Percentiles rank a stretch among this genome's conserved stretches.
Evolutionary conservation across 768 basidiomycete genomes (phyloP).

Genomic region (Hypholoma fasciculare): DNA sequence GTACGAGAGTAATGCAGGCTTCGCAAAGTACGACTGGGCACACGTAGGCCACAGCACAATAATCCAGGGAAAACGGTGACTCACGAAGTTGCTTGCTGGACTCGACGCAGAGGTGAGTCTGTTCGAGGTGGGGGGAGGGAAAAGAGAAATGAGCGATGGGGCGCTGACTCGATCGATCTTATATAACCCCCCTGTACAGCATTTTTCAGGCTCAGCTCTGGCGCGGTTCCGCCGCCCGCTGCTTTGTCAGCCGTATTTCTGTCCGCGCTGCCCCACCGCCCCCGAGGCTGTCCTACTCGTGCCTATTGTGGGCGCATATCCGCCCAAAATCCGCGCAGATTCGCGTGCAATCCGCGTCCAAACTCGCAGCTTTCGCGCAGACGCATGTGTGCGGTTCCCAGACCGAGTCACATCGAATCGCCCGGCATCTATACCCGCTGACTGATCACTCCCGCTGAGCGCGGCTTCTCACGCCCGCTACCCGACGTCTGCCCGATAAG

Average conservation of each 20-base stretch:
- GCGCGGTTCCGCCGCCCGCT: slow-evolving; percentile 16
- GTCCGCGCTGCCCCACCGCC: too few species aligned
- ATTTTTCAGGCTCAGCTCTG: slow-evolving; percentile 21
- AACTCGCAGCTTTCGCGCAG: background rate
- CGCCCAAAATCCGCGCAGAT: background rate
- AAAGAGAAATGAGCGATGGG: slow-evolving; percentile 15
- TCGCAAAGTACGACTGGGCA: too few species aligned
- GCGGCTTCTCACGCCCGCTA: slow-evolving; percentile 22
- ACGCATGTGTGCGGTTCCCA: slow-evolving; percentile 16
- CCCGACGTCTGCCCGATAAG: slow-evolving; percentile 19
- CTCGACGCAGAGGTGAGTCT: slow-evolving; percentile 20
- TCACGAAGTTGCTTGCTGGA: slow-evolving; percentile 27
- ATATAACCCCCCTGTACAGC: slow-evolving; percentile 27
- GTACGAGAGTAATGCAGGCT: too few species aligned
- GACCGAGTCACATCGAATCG: slow-evolving; percentile 29
- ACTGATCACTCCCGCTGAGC: slow-evolving; percentile 23
- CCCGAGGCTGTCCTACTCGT: slow-evolving; percentile 8
- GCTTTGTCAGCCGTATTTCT: background rate
- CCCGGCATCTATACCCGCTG: slow-evolving; percentile 18
- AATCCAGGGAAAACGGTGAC: slow-evolving; percentile 25
- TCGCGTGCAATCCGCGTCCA: background rate
- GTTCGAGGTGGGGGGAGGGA: slow-evolving; percentile 11
- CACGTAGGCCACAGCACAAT: background rate
- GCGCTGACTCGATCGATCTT: slow-evolving; percentile 23
- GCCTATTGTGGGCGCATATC: slow-evolving; percentile 6